phyloP scores from a whole-genome alignment of 345 rosid genomes.

The Eucalyptus polybractea region DNA sequence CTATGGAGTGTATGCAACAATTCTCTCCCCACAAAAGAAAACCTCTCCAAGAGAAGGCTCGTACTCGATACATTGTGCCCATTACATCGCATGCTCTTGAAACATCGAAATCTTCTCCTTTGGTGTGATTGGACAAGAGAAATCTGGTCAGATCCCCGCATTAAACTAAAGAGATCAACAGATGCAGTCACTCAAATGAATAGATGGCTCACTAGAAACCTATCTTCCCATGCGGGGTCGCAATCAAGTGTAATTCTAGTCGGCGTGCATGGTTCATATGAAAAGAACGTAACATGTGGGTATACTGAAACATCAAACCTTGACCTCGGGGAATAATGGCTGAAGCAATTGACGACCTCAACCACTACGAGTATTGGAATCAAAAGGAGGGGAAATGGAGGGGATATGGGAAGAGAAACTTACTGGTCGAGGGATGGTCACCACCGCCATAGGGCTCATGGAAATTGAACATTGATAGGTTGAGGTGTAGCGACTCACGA shows the following conservation, averaged over 20 bases:
- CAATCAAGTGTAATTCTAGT: neutral
- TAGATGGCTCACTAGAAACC: neutral
- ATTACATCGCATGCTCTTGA: neutral
- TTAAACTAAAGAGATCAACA: neutral
- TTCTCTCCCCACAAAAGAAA: neutral
- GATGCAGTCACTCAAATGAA: neutral
- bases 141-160: neutral
- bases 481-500: neutral
- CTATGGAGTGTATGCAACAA: neutral
- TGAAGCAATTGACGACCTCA: neutral
- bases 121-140: neutral
- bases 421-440: neutral
- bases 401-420: neutral
- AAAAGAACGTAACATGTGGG: neutral
- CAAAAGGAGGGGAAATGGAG: neutral
- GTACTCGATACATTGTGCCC: neutral
- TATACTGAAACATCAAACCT: neutral
- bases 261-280: neutral
- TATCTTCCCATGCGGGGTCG: neutral
- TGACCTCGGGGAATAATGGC: neutral
- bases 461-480: neutral
- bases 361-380: neutral
- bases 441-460: neutral
- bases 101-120: neutral
- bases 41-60: neutral